These are phyloP conservation scores for Cryphonectria naterciae DNA, from an alignment of 2,329 filamentous ascomycete species.

Conservation along the genomic window DNA sequence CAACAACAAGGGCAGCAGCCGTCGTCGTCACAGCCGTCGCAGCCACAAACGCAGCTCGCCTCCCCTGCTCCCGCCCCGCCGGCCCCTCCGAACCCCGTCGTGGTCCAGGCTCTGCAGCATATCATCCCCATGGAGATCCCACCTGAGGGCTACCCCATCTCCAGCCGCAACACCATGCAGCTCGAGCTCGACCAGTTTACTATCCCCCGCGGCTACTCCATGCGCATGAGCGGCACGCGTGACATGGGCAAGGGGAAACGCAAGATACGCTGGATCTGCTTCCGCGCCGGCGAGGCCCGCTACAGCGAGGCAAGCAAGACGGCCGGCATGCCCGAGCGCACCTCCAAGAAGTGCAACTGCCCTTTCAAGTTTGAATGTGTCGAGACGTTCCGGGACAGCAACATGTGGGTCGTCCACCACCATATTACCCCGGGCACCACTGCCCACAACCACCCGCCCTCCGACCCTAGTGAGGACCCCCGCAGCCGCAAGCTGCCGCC, in stretches of 20 bases:
- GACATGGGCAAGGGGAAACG: constrained; percentile 40
- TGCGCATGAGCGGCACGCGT: constrained; percentile 44
- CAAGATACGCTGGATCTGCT: constrained; percentile 45
- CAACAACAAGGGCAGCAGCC: constrained; percentile 19
- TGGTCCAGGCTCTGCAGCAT: constrained; percentile 21
- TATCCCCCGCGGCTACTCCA: constrained; percentile 43
- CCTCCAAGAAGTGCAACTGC: constrained; percentile 44
- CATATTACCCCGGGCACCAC: constrained; percentile 33
- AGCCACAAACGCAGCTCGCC: constrained; percentile 15
- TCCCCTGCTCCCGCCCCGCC: constrained; percentile 3
- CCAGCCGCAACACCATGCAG: constrained; percentile 40
- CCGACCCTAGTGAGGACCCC: constrained; percentile 42
- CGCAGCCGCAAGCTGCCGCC: constrained; percentile 40
- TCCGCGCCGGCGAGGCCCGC: constrained; percentile 43
- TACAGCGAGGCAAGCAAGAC: constrained; percentile 36
- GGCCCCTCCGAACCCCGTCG: constrained; percentile 4
- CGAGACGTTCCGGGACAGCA: constrained; percentile 40
- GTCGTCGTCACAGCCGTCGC: constrained; percentile 13
- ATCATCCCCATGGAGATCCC: constrained; percentile 36
- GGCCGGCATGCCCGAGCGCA: constrained; percentile 40
- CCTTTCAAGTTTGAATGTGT: constrained; percentile 44
- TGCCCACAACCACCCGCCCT: constrained; percentile 44
- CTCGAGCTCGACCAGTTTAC: constrained; percentile 43
- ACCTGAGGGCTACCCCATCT: constrained; percentile 41
- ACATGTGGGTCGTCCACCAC: constrained; percentile 44